A percentile compares a stretch with the other conserved stretches of the same genome.
Evolutionary conservation across 2,329 filamentous ascomycete species (phyloP).

Genomic region (Tolypocladium nubicola): DNA sequence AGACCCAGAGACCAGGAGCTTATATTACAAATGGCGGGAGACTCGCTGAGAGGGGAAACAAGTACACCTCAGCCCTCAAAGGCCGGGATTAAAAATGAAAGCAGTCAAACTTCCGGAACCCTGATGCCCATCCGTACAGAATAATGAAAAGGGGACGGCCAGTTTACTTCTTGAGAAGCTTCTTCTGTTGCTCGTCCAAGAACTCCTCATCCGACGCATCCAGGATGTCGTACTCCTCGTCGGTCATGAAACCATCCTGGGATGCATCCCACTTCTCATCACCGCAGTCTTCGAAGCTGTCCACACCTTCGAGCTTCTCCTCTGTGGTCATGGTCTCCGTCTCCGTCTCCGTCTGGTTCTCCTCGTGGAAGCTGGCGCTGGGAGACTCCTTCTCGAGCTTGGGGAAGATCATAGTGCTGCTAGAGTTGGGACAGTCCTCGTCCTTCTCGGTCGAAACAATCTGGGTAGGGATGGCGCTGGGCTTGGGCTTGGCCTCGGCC

Average conservation of each 20-base stretch:
- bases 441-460: conserved; percentile 16
- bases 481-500: conserved; percentile 15
- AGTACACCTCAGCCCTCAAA: not conserved
- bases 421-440: conserved; percentile 15
- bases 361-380: conserved; percentile 64
- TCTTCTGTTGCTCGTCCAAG: conserved; percentile 42
- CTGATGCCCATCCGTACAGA: not conserved
- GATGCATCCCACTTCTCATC: conserved; percentile 54
- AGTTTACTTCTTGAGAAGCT: conserved; percentile 24
- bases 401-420: conserved; percentile 88
- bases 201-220: conserved; percentile 90
- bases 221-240: conserved; percentile 96
- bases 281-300: conserved; percentile 38
- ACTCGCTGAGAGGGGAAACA: not conserved
- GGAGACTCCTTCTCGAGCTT: conserved; percentile 93
- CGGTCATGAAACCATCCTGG: conserved; percentile 76
- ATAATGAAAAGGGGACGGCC: not conserved
- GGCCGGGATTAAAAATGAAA: conserved; percentile 4
- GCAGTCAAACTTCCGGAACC: not conserved
- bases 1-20: not conserved
- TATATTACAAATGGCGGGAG: conserved; percentile 1
- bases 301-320: conserved; percentile 32
- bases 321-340: conserved; percentile 44
- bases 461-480: conserved; percentile 6
- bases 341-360: conserved; percentile 32